Evolutionary conservation across 2,329 filamentous ascomycete genomes (phyloP), one percentile per base, ranked within the genome.

Genomic region (Ceratocystis ficicola): DNA sequence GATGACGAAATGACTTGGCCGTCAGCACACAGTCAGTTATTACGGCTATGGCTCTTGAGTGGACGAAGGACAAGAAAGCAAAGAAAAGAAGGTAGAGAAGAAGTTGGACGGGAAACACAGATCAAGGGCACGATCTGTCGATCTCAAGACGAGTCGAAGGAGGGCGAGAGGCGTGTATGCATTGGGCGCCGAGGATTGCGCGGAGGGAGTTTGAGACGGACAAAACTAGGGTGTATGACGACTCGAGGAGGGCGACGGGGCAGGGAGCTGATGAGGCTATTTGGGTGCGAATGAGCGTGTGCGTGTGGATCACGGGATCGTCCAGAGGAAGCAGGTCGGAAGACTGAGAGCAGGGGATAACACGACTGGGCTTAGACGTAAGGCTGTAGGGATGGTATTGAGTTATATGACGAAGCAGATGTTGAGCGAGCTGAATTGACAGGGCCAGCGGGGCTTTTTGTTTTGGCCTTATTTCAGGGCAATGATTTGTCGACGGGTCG

Each of bases 1-100:
- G 81, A 80, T 79, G 77, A 75, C 76, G 70, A 71, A 74, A 72
- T 71, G 72, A 73, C 74, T 73, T 71, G 69, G 73, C 75, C 77
- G 76, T 83, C 81, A 83, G 78, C 78, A 80, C 67, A 64, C 62
- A 63, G 25, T 65, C 32, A 44, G 52, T 41, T 59, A 41, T 63
- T 6, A 20, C 55, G 52, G 57, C 12, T 61, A 46, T 62, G 10
- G 5, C 52, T 28, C 17, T 12, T 17, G 12, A 32, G n/a, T 57
- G 22, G n/a, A 50, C 2, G n/a, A 44, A 22, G n/a, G 57, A n/a
- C 44, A 46, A 59, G 25, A 8, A 63, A 44, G n/a, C n/a, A 4
- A 59, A 36, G 30, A 46, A 25, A 36, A 59, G n/a, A 57, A n/a
- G 22, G 25, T n/a, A 12, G 46, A 66, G 65, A 17, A 28, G 52